phyloP scores from a whole-genome alignment of 805 yeast species.

The Hanseniaspora jakobsenii region DNA sequence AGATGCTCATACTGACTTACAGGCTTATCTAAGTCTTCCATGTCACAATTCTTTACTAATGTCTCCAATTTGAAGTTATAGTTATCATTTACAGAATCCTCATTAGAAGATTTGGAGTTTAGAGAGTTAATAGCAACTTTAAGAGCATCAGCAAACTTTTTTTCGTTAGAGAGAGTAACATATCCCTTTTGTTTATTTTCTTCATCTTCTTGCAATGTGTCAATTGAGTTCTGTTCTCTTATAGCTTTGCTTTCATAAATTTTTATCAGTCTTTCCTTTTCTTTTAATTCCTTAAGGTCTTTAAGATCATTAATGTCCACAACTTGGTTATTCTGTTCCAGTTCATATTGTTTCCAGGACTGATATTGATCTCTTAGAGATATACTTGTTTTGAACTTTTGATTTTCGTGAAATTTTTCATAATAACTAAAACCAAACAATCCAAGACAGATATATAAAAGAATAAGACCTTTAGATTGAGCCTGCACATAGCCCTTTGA shows the following conservation, averaged over 20 bases:
- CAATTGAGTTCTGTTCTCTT: constrained; percentile 2
- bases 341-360: constrained; percentile 12
- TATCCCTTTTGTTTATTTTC: not conserved
- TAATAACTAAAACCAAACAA: not conserved
- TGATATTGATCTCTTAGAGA: constrained; percentile 7
- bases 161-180: not conserved
- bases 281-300: not conserved
- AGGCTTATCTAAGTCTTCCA: constrained; percentile 27
- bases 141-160: constrained; percentile 33
- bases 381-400: not conserved
- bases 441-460: not conserved
- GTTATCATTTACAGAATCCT: constrained; percentile 41
- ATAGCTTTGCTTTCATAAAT: constrained; percentile 2
- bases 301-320: constrained; percentile 3
- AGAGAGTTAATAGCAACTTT: constrained; percentile 51
- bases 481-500: too few relatives aligned
- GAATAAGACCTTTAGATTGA: constrained; percentile 1
- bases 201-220: not conserved
- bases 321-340: not conserved
- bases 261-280: constrained; percentile 6
- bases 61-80: constrained; percentile 51
- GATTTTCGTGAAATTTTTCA: not conserved
- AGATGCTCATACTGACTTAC: constrained; percentile 51
- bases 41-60: constrained; percentile 37
- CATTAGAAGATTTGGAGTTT: constrained; percentile 50